These are phyloP conservation scores for Calonectria hongkongensis DNA, from an alignment of 2,329 filamentous ascomycete species.

Conservation along the genomic window DNA sequence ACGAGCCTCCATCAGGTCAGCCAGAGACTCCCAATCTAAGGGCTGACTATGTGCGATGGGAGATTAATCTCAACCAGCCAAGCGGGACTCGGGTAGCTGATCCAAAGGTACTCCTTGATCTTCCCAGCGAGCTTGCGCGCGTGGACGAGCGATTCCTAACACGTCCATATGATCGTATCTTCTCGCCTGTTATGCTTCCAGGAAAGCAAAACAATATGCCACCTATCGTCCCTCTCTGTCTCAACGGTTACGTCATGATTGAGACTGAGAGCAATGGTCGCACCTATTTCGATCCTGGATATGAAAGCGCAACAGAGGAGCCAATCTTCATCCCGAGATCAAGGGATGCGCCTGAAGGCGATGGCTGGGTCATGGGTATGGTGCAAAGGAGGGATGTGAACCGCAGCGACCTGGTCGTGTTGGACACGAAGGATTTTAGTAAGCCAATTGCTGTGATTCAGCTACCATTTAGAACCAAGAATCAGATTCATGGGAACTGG, in stretches of 20 bases:
- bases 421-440: conserved; percentile 3
- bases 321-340: conserved; percentile 8
- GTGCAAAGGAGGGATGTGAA: conserved; percentile 18
- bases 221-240: neutral
- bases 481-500: conserved; percentile 14
- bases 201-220: conserved; percentile 9
- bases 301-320: conserved; percentile 11
- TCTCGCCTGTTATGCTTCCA: conserved; percentile 12
- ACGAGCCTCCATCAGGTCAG: neutral
- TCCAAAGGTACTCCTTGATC: neutral
- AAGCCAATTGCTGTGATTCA: conserved; percentile 15
- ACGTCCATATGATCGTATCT: conserved; percentile 1
- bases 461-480: conserved; percentile 4
- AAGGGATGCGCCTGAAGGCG: conserved; percentile 3
- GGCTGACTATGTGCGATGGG: conserved; percentile 10
- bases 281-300: conserved; percentile 9
- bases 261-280: conserved; percentile 4
- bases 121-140: conserved; percentile 11
- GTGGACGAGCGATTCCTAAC: conserved; percentile 12
- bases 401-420: conserved; percentile 3
- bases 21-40: neutral
- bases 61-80: conserved; percentile 5
- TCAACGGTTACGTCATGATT: conserved; percentile 13
- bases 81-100: conserved; percentile 1
- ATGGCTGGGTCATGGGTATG: conserved; percentile 9